Conservation (phyloP, 371 early-diverging fungal genomes). For the Circinella umbellata region DNA sequence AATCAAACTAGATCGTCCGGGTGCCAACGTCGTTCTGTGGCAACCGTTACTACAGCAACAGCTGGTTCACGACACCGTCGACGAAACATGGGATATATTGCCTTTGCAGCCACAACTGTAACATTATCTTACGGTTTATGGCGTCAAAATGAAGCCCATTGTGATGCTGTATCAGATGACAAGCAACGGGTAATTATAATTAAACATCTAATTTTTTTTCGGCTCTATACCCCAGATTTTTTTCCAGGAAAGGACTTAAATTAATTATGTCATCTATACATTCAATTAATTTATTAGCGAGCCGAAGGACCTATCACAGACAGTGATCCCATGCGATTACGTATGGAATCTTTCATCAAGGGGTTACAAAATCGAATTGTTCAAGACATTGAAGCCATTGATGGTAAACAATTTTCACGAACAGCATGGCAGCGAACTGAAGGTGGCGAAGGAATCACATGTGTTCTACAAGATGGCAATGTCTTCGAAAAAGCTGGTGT, state of each 20-base stretch:
- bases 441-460: slow-evolving; percentile 91
- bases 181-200: slow-evolving; percentile 32
- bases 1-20: background rate
- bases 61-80: slow-evolving; percentile 5
- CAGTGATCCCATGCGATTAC: slow-evolving; percentile 73
- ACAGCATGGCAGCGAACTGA: slow-evolving; percentile 85
- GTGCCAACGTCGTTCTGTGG: slow-evolving; percentile 12
- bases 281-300: slow-evolving; percentile 16
- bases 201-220: background rate
- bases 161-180: slow-evolving; percentile 33
- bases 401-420: slow-evolving; percentile 72
- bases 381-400: slow-evolving; percentile 60
- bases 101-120: slow-evolving; percentile 13
- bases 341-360: slow-evolving; percentile 83
- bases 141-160: slow-evolving; percentile 21
- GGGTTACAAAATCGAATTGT: slow-evolving; percentile 77
- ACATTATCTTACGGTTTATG: slow-evolving; percentile 18
- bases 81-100: slow-evolving; percentile 2
- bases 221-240: too few species aligned
- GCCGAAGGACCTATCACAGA: slow-evolving; percentile 34
- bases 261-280: too few species aligned
- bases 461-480: slow-evolving; percentile 89
- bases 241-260: too few species aligned
- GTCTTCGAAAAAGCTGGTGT: slow-evolving; percentile 97
- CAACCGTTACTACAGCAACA: slow-evolving; percentile 9